Conservation (phyloP, 176 grass and related monocot species). For the Aegilops tauschii region DNA sequence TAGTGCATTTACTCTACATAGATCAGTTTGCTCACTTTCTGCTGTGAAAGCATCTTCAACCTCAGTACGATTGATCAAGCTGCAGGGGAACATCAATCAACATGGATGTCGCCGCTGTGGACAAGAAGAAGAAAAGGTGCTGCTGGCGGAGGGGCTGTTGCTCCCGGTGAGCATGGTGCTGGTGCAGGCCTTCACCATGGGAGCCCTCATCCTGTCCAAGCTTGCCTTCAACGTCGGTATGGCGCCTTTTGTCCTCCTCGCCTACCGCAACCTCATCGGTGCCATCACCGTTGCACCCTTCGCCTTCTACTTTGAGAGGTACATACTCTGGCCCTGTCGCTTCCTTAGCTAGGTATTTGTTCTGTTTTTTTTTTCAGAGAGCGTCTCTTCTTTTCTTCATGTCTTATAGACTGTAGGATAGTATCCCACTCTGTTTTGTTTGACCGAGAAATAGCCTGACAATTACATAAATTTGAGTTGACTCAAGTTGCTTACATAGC, state of each 20-base stretch:
- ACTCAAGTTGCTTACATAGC: not conserved
- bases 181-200: slow-evolving; percentile 38
- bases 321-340: not conserved
- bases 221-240: slow-evolving; percentile 44
- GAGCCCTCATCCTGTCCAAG: slow-evolving; percentile 41
- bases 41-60: not conserved
- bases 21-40: not conserved
- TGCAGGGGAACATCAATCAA: not conserved
- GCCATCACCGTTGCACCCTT: slow-evolving; percentile 25
- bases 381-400: not conserved
- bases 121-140: not conserved
- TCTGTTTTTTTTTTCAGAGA: not conserved
- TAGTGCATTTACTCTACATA: not conserved
- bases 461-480: not conserved
- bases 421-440: not conserved
- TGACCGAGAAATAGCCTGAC: not conserved
- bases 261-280: slow-evolving; percentile 48
- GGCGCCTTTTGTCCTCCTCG: slow-evolving; percentile 44
- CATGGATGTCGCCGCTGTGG: not conserved
- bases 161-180: slow-evolving; percentile 51
- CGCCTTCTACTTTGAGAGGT: slow-evolving; percentile 48
- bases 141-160: slow-evolving; percentile 7
- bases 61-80: not conserved
- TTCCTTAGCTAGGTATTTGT: not conserved
- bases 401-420: not conserved